A percentile compares a stretch with the other conserved stretches of the same genome.
phyloP scores from a whole-genome alignment of 352 stramenopile genomes.

The Peronospora destructor region DNA sequence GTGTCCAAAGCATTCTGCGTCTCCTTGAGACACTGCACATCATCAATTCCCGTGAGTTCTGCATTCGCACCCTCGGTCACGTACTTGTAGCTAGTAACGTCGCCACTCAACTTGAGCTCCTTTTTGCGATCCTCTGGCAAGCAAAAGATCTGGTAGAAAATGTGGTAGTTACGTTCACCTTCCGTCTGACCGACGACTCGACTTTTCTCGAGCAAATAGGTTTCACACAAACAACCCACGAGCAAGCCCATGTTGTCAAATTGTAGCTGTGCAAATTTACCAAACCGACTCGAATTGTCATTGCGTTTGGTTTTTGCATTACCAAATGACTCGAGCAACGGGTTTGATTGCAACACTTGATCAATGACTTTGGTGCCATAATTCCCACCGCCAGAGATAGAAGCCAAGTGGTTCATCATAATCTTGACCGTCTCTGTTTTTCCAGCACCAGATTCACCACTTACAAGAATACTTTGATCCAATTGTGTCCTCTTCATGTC shows the following conservation, averaged over 20 bases:
- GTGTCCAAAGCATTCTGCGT: constrained; percentile 86
- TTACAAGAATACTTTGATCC: constrained; percentile 86
- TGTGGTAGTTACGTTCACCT: constrained; percentile 96
- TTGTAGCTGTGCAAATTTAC: constrained; percentile 77
- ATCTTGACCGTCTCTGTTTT: constrained; percentile 96
- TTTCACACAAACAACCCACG: constrained; percentile 70
- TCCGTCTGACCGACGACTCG: constrained; percentile 86
- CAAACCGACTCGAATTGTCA: constrained; percentile 77
- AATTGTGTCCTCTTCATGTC: constrained; percentile 68
- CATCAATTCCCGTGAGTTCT: constrained; percentile 60
- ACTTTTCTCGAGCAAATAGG: constrained; percentile 96
- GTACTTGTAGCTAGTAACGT: constrained; percentile 69
- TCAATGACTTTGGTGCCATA: constrained; percentile 70
- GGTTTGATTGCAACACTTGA: constrained; percentile 74
- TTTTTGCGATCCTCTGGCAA: constrained; percentile 37
- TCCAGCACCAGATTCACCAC: constrained; percentile 81
- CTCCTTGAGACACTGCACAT: constrained; percentile 64
- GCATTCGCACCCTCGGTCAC: constrained; percentile 51
- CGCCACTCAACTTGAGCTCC: constrained; percentile 52
- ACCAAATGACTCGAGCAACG: constrained; percentile 66
- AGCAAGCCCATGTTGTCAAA: constrained; percentile 57
- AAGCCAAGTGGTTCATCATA: constrained; percentile 80
- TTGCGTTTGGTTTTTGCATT: constrained; percentile 83
- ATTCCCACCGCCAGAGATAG: constrained; percentile 58
- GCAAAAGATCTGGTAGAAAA: constrained; percentile 95